phyloP scores from a whole-genome alignment of 176 grass and related monocot genomes.

The Ampelocalamus luodianensis region DNA sequence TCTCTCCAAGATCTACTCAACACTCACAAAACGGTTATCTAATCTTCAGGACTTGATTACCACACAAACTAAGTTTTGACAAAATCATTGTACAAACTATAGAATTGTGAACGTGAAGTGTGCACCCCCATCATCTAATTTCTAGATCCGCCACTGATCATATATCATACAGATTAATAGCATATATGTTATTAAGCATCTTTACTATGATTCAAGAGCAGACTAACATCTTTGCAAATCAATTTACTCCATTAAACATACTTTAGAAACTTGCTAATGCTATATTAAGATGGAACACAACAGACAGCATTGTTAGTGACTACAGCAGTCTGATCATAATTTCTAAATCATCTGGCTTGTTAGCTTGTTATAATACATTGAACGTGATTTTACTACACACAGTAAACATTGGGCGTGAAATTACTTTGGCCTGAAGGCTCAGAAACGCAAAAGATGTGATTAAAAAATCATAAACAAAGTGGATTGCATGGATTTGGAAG shows the following conservation, averaged over 20 bases:
- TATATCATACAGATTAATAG: neutral
- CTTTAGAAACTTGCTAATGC: neutral
- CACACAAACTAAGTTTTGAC: too few relatives aligned
- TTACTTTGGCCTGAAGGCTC: neutral
- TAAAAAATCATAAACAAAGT: neutral
- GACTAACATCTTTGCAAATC: neutral
- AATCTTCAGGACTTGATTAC: too few relatives aligned
- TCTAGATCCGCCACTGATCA: too few relatives aligned
- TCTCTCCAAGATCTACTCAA: too few relatives aligned
- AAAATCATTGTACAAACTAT: too few relatives aligned
- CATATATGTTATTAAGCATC: neutral
- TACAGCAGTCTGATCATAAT: neutral
- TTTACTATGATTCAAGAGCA: neutral
- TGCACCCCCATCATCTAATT: too few relatives aligned
- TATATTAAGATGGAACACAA: neutral
- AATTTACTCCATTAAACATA: neutral
- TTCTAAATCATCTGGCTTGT: neutral
- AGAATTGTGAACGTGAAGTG: too few relatives aligned
- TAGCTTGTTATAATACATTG: neutral
- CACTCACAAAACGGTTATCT: too few relatives aligned
- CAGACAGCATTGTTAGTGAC: neutral
- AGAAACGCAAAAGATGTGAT: neutral
- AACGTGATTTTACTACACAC: neutral
- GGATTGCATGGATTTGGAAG: conserved; percentile 30
- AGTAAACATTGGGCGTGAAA: neutral